Evolutionary conservation across 2,329 filamentous ascomycete genomes (phyloP).

Genomic region (Aspergillus pseudoterreus): DNA sequence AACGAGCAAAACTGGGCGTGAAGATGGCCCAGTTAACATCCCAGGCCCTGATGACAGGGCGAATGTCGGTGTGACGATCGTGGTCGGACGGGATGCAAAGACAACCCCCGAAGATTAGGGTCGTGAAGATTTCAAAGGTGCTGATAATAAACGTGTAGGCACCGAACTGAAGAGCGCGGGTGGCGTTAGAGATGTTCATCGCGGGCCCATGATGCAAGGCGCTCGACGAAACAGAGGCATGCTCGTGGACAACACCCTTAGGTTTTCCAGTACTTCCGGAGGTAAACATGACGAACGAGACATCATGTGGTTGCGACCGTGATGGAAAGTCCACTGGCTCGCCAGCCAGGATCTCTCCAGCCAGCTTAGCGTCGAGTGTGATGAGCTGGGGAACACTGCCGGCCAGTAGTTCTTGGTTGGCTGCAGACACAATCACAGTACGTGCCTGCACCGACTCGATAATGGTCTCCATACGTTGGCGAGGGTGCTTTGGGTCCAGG

Average conservation of each 20-base stretch:
- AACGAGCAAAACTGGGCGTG: constrained; percentile 12
- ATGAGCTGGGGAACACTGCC: constrained; percentile 1
- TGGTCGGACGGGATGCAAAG: constrained; percentile 47
- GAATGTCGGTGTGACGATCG: constrained; percentile 43
- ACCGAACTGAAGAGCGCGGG: constrained; percentile 32
- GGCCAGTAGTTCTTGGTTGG: neutral
- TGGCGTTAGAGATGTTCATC: constrained; percentile 45
- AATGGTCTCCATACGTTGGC: neutral
- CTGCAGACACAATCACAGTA: neutral
- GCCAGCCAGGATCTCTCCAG: neutral
- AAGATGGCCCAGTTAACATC: constrained; percentile 6
- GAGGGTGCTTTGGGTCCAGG: neutral
- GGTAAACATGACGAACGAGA: constrained; percentile 55
- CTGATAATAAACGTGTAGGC: constrained; percentile 35
- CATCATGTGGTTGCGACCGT: constrained; percentile 45
- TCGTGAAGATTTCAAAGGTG: constrained; percentile 20
- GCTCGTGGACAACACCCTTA: constrained; percentile 56
- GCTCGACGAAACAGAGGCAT: constrained; percentile 51
- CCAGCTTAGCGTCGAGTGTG: neutral
- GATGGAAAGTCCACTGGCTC: constrained; percentile 25
- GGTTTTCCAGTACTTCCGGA: constrained; percentile 23
- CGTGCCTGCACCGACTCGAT: neutral
- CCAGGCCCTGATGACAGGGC: constrained; percentile 34
- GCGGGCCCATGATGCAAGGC: constrained; percentile 45
- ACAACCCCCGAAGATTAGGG: constrained; percentile 12